Conservation (phyloP, 2,329 filamentous ascomycete species). For the Aureobasidium sp. region DNA sequence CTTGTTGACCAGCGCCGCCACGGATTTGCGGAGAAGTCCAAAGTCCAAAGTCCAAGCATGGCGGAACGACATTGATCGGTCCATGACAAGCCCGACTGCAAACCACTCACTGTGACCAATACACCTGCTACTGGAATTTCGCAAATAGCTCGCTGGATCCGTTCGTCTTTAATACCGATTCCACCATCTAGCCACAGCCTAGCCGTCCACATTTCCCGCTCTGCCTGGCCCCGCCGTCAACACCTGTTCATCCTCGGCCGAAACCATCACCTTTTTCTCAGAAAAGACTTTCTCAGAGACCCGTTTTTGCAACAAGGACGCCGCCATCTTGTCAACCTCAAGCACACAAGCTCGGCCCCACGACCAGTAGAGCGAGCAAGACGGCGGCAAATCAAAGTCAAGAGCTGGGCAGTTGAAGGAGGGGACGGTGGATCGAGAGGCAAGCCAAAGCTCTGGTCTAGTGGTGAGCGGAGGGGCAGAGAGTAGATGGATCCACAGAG, state of each 20-base stretch:
- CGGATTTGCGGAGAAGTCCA: conserved; percentile 4
- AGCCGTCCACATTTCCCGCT: background rate
- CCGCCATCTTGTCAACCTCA: background rate
- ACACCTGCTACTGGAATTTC: background rate
- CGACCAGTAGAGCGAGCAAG: background rate
- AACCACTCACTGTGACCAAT: background rate
- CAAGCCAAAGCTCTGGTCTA: background rate
- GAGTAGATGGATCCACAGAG: conserved; percentile 53
- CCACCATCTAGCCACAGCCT: background rate
- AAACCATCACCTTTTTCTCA: background rate
- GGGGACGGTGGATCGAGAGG: background rate
- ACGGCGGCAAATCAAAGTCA: background rate
- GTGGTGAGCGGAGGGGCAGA: conserved; percentile 9
- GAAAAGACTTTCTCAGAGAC: background rate
- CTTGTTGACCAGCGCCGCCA: background rate
- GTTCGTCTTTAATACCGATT: background rate
- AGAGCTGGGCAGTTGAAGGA: background rate
- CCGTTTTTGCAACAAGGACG: background rate
- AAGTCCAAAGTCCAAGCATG: conserved; percentile 2
- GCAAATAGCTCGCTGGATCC: background rate
- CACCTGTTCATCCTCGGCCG: background rate
- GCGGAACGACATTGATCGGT: background rate
- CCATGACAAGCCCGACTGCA: background rate
- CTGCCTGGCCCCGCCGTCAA: background rate
- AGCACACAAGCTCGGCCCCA: background rate